Evolutionary conservation across 805 yeast genomes (phyloP).

Genomic region (Limtongozyma cylindracea): DNA sequence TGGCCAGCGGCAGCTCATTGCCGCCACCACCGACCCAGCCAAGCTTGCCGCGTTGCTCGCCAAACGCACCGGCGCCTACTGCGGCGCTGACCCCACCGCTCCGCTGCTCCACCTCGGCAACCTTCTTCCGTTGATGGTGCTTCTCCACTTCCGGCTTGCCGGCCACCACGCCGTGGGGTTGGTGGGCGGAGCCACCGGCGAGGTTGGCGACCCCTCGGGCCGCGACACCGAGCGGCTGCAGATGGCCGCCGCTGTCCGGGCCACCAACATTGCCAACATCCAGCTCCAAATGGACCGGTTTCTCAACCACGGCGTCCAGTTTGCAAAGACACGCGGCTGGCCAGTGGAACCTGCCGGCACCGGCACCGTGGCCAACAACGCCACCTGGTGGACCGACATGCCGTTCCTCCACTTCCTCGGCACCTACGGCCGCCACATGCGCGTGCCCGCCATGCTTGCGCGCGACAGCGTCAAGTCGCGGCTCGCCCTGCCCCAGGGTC

Average conservation of each 20-base stretch:
- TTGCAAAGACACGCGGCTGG: constrained; percentile 26
- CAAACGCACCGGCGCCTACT: constrained; percentile 18
- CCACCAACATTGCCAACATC: constrained; percentile 31
- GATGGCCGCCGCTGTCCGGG: constrained; percentile 25
- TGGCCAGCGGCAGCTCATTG: constrained; percentile 1
- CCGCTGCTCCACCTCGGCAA: constrained; percentile 77
- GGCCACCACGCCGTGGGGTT: constrained; percentile 73
- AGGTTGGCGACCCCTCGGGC: constrained; percentile 94
- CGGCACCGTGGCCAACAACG: constrained; percentile 30
- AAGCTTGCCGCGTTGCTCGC: not conserved
- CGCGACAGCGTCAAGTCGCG: constrained; percentile 72
- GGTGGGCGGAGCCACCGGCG: constrained; percentile 91
- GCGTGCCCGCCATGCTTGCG: constrained; percentile 70
- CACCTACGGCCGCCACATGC: constrained; percentile 47
- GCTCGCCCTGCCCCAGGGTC: constrained; percentile 39
- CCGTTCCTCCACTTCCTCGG: constrained; percentile 58
- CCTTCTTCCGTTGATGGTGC: constrained; percentile 60
- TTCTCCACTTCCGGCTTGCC: constrained; percentile 59
- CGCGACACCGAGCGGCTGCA: constrained; percentile 46
- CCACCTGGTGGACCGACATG: constrained; percentile 68
- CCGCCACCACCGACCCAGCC: constrained; percentile 1
- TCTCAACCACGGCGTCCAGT: constrained; percentile 31
- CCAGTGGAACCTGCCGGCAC: constrained; percentile 8
- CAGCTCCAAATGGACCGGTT: constrained; percentile 34
- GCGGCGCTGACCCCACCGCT: constrained; percentile 97